A percentile compares a stretch with the other conserved stretches of the same genome.
Conservation (phyloP, 2,329 filamentous ascomycete genomes). For the Diaporthe sp. region DNA sequence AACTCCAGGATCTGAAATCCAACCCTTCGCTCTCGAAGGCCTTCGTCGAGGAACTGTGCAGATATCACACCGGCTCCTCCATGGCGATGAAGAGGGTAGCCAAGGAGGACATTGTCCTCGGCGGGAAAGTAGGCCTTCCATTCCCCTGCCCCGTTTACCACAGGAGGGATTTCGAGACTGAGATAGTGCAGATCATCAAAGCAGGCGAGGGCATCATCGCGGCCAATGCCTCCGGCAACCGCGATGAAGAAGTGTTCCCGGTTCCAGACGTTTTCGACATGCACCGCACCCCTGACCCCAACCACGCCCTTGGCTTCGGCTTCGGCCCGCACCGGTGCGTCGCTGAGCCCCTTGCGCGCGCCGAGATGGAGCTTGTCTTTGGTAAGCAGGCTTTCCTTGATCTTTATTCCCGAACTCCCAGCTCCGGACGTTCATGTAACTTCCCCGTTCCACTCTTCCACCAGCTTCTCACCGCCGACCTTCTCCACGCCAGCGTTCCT, state of each 20-base stretch:
- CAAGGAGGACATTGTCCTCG: constrained; percentile 60
- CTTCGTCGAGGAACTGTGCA: constrained; percentile 64
- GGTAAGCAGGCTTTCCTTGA: not conserved
- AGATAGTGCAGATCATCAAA: constrained; percentile 48
- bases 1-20: constrained; percentile 19
- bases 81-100: constrained; percentile 63
- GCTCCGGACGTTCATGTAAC: too few relatives aligned
- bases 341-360: constrained; percentile 59
- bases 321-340: constrained; percentile 63
- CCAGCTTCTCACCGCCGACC: too few relatives aligned
- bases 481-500: too few relatives aligned
- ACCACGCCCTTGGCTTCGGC: constrained; percentile 60
- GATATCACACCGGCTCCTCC: constrained; percentile 62
- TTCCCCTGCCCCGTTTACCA: not conserved
- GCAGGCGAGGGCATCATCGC: constrained; percentile 62
- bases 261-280: constrained; percentile 60
- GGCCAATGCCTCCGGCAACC: constrained; percentile 60
- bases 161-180: not conserved
- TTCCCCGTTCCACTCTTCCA: too few relatives aligned
- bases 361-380: constrained; percentile 60
- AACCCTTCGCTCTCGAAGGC: constrained; percentile 53
- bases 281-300: constrained; percentile 51
- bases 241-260: constrained; percentile 60
- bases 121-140: constrained; percentile 52
- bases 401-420: too few relatives aligned